Conservation (phyloP, 2,329 filamentous ascomycete species). For the Penicillium sp. region DNA sequence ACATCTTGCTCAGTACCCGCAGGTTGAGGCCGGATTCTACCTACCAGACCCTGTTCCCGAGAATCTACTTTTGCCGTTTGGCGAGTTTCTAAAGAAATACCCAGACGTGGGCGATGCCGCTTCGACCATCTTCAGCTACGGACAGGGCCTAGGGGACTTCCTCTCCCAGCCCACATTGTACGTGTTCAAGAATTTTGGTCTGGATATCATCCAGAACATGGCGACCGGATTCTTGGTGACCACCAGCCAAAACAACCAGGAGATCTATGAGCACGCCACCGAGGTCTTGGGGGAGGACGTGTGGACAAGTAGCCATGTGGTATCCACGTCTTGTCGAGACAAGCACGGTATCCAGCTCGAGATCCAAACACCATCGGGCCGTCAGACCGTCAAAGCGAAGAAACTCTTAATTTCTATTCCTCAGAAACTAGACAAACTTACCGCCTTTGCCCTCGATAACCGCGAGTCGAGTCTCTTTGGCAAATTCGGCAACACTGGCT, state of each 20-base stretch:
- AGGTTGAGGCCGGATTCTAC: conserved; percentile 21
- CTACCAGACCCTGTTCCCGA: conserved; percentile 41
- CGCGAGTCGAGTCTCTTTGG: conserved; percentile 34
- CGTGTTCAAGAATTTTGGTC: conserved; percentile 14
- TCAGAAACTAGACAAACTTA: conserved; percentile 32
- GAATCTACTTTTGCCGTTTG: conserved; percentile 45
- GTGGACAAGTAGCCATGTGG: conserved; percentile 21
- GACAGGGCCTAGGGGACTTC: conserved; percentile 39
- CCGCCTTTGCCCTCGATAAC: conserved; percentile 31
- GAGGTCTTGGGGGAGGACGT: conserved; percentile 20
- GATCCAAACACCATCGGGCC: conserved; percentile 26
- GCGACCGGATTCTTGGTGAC: conserved; percentile 5
- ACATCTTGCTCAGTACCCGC: conserved; percentile 20
- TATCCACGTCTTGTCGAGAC: conserved; percentile 13
- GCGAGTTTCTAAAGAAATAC: conserved; percentile 43
- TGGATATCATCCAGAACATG: conserved; percentile 5
- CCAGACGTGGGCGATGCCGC: conserved; percentile 42
- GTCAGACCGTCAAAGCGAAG: conserved; percentile 32
- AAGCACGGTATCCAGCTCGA: conserved; percentile 20
- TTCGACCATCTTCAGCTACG: conserved; percentile 37
- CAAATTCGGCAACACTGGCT: conserved; percentile 34
- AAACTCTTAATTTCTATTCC: conserved; percentile 42
- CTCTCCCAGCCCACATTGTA: conserved; percentile 12
- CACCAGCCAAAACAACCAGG: conserved; percentile 15
- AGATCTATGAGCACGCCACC: conserved; percentile 21